Conservation (phyloP, 176 grass and related monocot genomes). For the Urochloa ruziziensis region DNA sequence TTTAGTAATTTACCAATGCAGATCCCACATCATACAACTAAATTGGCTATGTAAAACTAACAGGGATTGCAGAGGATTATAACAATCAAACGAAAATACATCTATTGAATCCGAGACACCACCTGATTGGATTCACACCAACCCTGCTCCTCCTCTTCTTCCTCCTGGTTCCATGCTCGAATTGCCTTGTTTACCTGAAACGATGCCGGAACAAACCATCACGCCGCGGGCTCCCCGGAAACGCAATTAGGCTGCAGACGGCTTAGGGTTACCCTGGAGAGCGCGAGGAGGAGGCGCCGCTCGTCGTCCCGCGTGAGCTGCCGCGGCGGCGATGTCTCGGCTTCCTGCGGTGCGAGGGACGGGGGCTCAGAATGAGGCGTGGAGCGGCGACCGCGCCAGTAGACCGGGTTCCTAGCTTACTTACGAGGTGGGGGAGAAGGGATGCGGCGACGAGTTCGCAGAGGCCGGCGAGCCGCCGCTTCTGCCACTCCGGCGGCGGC, state of each 20-base stretch:
- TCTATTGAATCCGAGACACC: neutral
- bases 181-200: conserved; percentile 50
- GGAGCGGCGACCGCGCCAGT: neutral
- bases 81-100: neutral
- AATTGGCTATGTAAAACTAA: neutral
- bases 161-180: conserved; percentile 27
- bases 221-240: neutral
- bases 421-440: conserved; percentile 52
- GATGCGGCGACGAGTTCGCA: conserved; percentile 59
- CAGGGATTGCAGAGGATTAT: neutral
- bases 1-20: neutral
- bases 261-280: conserved; percentile 44
- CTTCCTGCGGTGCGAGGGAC: conserved; percentile 37
- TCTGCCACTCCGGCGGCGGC: conserved; percentile 31
- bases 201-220: neutral
- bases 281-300: conserved; percentile 51
- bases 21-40: neutral
- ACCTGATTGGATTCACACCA: neutral
- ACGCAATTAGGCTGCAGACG: neutral
- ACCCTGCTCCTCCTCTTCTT: neutral
- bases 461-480: conserved; percentile 42
- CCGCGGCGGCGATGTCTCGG: neutral
- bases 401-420: neutral
- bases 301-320: conserved; percentile 47
- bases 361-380: conserved; percentile 15